phyloP scores from a whole-genome alignment of 306 rosid species.

The Sphenostylis stenocarpa region DNA sequence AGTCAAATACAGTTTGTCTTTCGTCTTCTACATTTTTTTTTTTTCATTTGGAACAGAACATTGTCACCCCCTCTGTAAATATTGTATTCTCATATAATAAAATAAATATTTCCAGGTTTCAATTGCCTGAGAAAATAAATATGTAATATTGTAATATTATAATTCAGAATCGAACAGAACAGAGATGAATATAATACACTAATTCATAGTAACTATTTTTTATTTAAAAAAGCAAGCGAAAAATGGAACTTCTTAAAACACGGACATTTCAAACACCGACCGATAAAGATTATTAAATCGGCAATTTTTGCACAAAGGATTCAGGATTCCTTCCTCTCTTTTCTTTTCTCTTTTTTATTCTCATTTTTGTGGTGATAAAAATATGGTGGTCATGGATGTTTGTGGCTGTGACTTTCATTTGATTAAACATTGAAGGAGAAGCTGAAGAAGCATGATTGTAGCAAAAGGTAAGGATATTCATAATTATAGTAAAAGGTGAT shows the following conservation, averaged over 20 bases:
- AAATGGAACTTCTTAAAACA: too few species aligned
- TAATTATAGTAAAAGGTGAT: not conserved
- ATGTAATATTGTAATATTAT: too few species aligned
- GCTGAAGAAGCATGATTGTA: not conserved
- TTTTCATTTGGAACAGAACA: slow-evolving; percentile 19
- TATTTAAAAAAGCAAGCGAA: too few species aligned
- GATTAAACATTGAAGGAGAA: not conserved
- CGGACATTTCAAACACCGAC: too few species aligned
- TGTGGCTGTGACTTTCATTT: not conserved
- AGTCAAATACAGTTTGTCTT: slow-evolving; percentile 23
- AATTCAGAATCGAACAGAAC: too few species aligned
- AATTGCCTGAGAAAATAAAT: not conserved
- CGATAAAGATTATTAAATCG: too few species aligned
- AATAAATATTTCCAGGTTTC: not conserved
- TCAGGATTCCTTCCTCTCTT: too few species aligned
- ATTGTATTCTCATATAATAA: slow-evolving; percentile 16
- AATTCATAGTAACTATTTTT: too few species aligned
- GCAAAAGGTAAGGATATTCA: not conserved
- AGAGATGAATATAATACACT: too few species aligned
- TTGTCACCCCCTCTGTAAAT: slow-evolving; percentile 32
- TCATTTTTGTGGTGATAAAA: not conserved
- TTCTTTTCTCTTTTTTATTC: too few species aligned
- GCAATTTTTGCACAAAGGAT: too few species aligned
- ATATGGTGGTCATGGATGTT: too few species aligned
- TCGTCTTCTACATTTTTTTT: not conserved